phyloP scores from a whole-genome alignment of 495 filamentous ascomycete species.

The Talaromyces stipitatus region DNA sequence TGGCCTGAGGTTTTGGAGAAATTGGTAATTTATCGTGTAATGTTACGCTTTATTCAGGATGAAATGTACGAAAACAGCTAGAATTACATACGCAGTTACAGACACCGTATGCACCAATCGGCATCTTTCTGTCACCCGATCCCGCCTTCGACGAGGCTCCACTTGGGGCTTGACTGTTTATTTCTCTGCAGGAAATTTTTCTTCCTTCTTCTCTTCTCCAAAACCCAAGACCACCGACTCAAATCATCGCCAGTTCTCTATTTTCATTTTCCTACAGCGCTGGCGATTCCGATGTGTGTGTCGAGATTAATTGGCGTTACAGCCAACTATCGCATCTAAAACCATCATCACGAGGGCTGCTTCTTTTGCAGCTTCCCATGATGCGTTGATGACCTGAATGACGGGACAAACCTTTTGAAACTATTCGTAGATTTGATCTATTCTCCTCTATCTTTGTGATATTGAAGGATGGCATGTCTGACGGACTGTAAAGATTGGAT shows the following conservation, averaged over 20 bases:
- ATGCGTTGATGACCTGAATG: conserved; percentile 97
- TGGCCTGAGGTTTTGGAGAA: conserved; percentile 5
- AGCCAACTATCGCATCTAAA: conserved; percentile 77
- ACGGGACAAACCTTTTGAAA: conserved; percentile 53
- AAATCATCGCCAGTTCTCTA: conserved; percentile 79
- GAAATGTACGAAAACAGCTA: background rate
- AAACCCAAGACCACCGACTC: conserved; percentile 81
- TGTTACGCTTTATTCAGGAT: background rate
- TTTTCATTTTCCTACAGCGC: conserved; percentile 50
- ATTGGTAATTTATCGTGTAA: background rate
- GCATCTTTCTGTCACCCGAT: conserved; percentile 3
- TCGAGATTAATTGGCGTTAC: conserved; percentile 56
- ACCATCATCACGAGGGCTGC: conserved; percentile 98
- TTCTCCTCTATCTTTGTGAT: background rate
- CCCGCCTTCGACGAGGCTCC: conserved; percentile 7
- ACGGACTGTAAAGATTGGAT: background rate
- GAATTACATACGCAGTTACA: background rate
- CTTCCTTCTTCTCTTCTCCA: conserved; percentile 22
- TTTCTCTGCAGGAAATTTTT: conserved; percentile 11
- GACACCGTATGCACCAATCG: background rate
- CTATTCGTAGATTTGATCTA: conserved; percentile 6
- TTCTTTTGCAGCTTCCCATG: conserved; percentile 67
- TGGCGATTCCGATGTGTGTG: conserved; percentile 85
- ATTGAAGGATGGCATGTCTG: no score
- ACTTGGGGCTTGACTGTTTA: conserved; percentile 10